These are phyloP conservation scores for Neurospora africana DNA, from an alignment of 495 filamentous ascomycete species.

Conservation along the genomic window DNA sequence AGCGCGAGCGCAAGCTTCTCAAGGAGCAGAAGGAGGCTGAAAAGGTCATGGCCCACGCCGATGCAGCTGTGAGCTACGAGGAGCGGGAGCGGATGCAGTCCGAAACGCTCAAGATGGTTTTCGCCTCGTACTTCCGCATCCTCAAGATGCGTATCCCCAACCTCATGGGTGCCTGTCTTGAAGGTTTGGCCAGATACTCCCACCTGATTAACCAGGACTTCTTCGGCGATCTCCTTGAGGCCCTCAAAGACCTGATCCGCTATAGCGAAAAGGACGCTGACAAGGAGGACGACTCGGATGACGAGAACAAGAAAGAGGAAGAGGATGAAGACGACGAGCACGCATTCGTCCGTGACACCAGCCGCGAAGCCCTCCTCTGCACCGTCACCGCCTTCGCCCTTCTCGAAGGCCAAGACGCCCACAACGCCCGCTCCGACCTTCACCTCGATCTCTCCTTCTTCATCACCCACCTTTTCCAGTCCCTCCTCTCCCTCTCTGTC, in stretches of 20 bases:
- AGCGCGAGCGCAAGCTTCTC: conserved; percentile 45
- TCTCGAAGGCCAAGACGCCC: conserved; percentile 79
- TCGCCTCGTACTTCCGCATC: conserved; percentile 88
- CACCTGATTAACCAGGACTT: conserved; percentile 97
- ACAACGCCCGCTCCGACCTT: conserved; percentile 48
- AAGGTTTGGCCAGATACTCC: conserved; percentile 81
- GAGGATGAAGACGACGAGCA: conserved; percentile 31
- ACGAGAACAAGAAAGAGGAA: conserved; percentile 17
- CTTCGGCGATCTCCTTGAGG: conserved; percentile 92
- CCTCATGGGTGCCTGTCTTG: conserved; percentile 82
- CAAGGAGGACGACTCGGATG: conserved; percentile 11
- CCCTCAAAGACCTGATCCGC: conserved; percentile 78
- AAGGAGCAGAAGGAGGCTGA: conserved; percentile 78
- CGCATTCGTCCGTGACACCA: conserved; percentile 48
- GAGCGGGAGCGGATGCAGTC: conserved; percentile 86
- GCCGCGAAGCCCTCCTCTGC: conserved; percentile 83
- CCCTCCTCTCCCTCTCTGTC: conserved; percentile 62
- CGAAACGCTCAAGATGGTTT: conserved; percentile 91
- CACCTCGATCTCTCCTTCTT: conserved; percentile 92
- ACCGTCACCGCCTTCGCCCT: conserved; percentile 92
- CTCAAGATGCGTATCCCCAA: conserved; percentile 66
- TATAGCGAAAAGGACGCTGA: conserved; percentile 45
- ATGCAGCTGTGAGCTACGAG: conserved; percentile 81
- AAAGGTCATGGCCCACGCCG: conserved; percentile 88
- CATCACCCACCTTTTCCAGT: conserved; percentile 81